phyloP scores from a whole-genome alignment of 1,139 yeast species.

The Suhomyces maxii region DNA sequence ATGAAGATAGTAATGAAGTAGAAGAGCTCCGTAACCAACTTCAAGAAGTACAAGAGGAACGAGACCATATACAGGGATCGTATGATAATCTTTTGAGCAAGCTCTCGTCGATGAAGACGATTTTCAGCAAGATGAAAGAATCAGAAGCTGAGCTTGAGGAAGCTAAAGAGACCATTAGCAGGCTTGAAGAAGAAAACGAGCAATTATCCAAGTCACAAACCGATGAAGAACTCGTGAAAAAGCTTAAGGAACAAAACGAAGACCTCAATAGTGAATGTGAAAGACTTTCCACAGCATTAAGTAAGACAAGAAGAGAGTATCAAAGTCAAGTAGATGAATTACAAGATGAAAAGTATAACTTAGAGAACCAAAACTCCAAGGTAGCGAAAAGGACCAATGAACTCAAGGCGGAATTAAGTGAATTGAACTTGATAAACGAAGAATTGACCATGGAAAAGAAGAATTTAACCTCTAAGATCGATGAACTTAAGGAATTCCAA shows the following conservation, averaged over 20 bases:
- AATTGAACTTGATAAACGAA: constrained; percentile 45
- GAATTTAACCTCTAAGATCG: constrained; percentile 41
- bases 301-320: constrained; percentile 45
- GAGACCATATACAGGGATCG: constrained; percentile 66
- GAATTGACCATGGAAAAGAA: constrained; percentile 50
- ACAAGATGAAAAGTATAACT: constrained; percentile 48
- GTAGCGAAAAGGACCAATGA: constrained; percentile 40
- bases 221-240: constrained; percentile 13
- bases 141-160: constrained; percentile 68
- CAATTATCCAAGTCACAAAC: constrained; percentile 15
- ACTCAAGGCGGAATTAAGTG: constrained; percentile 43
- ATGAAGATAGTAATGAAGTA: neutral
- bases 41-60: constrained; percentile 38
- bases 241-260: constrained; percentile 52
- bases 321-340: constrained; percentile 43
- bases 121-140: constrained; percentile 73
- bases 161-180: constrained; percentile 43
- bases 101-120: constrained; percentile 76
- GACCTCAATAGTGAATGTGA: constrained; percentile 70
- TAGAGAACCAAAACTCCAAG: constrained; percentile 39
- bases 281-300: constrained; percentile 51
- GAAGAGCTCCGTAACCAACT: constrained; percentile 1
- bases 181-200: constrained; percentile 30
- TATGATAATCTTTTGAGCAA: constrained; percentile 75
- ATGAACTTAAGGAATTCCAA: constrained; percentile 41